These are phyloP conservation scores for Boletus eberwhitei DNA, from an alignment of 768 basidiomycete genomes.

Conservation along the genomic window DNA sequence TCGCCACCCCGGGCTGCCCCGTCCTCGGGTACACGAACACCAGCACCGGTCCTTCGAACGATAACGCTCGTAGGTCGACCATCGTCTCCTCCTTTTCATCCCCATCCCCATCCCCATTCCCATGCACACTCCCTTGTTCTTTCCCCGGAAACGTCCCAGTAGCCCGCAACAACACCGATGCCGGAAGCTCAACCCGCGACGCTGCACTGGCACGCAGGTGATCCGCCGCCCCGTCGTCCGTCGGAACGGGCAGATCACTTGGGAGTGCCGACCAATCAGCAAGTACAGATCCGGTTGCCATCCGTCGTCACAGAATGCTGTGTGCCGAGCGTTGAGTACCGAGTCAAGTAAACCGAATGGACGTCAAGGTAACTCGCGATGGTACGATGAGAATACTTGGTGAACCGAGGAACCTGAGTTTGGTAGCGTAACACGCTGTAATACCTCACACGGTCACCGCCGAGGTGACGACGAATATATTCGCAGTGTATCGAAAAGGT, in stretches of 20 bases:
- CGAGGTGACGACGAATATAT: too few relatives aligned
- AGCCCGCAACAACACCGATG: conserved; percentile 3
- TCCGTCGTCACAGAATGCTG: neutral
- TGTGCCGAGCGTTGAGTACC: too few relatives aligned
- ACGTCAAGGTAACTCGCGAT: neutral
- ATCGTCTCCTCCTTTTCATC: neutral
- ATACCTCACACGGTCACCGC: too few relatives aligned
- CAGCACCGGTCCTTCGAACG: conserved; percentile 18
- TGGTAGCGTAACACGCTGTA: neutral
- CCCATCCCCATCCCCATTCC: neutral
- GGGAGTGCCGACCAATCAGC: conserved; percentile 14
- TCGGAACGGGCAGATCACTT: conserved; percentile 7
- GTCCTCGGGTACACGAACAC: conserved; percentile 24
- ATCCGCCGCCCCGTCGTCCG: conserved; percentile 15
- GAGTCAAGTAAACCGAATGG: neutral
- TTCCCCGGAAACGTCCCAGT: neutral
- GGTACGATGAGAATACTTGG: neutral
- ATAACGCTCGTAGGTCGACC: conserved; percentile 12
- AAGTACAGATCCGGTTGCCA: neutral
- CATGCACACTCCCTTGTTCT: too few relatives aligned
- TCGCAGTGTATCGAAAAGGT: too few relatives aligned
- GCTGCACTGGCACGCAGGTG: conserved; percentile 1
- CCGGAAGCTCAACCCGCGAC: neutral
- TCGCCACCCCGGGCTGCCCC: conserved; percentile 14
- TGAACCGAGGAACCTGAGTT: too few relatives aligned